phyloP scores from a whole-genome alignment of 306 rosid genomes.

The Glycine soja region DNA sequence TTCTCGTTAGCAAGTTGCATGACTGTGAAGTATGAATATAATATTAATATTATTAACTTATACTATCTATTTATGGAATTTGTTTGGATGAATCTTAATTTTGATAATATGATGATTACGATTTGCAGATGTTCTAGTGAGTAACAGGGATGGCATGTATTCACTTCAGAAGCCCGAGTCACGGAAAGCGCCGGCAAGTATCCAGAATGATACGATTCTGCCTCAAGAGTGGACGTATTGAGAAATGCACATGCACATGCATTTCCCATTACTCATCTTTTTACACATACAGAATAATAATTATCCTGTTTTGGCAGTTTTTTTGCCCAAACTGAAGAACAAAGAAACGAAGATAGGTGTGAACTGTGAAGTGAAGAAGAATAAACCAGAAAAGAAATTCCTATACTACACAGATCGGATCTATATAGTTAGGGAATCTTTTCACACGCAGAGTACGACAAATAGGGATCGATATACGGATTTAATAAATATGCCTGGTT shows the following conservation, averaged over 20 bases:
- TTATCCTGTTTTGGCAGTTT: slow-evolving; percentile 41
- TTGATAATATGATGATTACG: no score
- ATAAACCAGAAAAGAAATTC: slow-evolving; percentile 19
- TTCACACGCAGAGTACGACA: background rate
- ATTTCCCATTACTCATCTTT: no score
- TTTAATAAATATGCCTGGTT: background rate
- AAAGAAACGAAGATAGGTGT: background rate
- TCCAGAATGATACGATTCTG: slow-evolving; percentile 58
- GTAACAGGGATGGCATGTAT: no score
- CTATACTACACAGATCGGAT: background rate
- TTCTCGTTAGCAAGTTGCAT: no score
- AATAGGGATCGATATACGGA: background rate
- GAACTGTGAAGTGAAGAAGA: background rate
- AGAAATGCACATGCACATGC: background rate
- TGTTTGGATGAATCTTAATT: no score
- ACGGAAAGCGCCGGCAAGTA: no score
- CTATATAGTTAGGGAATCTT: slow-evolving; percentile 34
- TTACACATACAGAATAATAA: background rate
- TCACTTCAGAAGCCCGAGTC: no score
- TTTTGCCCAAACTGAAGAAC: background rate
- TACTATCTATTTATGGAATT: no score
- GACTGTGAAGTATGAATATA: no score
- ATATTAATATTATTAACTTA: no score
- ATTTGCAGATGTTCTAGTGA: no score
- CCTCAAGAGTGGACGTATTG: slow-evolving; percentile 94